phyloP scores from a whole-genome alignment of 768 basidiomycete genomes.

The Royoungia palumana region DNA sequence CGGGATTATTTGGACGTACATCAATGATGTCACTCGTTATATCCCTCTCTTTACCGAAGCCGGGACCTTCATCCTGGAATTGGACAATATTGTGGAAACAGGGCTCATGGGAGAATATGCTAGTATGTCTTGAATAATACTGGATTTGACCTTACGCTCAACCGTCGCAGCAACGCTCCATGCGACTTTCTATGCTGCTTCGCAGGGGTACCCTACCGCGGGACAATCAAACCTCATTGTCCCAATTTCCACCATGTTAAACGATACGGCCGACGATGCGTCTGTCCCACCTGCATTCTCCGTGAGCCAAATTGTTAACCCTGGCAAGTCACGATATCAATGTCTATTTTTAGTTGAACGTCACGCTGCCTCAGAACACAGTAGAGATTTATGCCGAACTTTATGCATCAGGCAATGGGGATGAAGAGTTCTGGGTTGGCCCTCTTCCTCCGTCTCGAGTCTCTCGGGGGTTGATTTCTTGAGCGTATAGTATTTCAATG shows the following conservation, averaged over 20 bases:
- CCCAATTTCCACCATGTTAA: slow-evolving; percentile 62
- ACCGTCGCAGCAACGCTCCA: slow-evolving; percentile 53
- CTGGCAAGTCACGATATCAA: background rate
- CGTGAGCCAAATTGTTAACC: slow-evolving; percentile 33
- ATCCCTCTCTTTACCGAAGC: slow-evolving; percentile 64
- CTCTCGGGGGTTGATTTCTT: background rate
- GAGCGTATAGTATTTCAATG: slow-evolving; percentile 58
- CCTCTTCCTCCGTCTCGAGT: background rate
- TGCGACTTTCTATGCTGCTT: slow-evolving; percentile 71
- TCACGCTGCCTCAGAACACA: slow-evolving; percentile 68
- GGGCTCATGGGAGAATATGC: slow-evolving; percentile 67
- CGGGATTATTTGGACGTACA: slow-evolving; percentile 76
- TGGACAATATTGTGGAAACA: slow-evolving; percentile 63
- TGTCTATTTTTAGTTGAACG: slow-evolving; percentile 45
- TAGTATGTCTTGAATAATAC: slow-evolving; percentile 38
- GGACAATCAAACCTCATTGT: slow-evolving; percentile 62
- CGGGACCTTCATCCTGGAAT: slow-evolving; percentile 68
- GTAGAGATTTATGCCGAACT: slow-evolving; percentile 68
- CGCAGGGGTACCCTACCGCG: slow-evolving; percentile 52
- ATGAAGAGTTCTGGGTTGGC: slow-evolving; percentile 77
- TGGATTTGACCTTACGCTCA: background rate
- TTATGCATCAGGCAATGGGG: slow-evolving; percentile 62
- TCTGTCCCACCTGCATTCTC: slow-evolving; percentile 74
- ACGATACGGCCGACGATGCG: slow-evolving; percentile 65
- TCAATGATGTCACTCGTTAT: slow-evolving; percentile 74